phyloP scores from a whole-genome alignment of 1,139 yeast species.

The Zygosaccharomyces sapae region DNA sequence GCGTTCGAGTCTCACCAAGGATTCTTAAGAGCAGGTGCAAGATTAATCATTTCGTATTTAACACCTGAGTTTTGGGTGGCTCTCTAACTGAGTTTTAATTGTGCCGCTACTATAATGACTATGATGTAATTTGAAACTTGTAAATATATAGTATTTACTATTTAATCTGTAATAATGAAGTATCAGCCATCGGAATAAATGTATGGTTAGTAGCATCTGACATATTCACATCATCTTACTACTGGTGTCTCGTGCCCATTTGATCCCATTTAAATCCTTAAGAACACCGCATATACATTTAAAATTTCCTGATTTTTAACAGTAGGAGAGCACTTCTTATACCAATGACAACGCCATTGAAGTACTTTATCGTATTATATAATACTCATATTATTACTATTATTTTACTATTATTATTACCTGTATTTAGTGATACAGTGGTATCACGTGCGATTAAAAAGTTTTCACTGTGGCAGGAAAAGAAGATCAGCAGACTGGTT shows the following conservation, averaged over 20 bases:
- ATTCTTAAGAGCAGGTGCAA: slow-evolving; percentile 92
- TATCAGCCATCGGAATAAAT: not conserved
- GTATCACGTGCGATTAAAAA: slow-evolving; percentile 5
- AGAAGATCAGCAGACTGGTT: slow-evolving; percentile 1
- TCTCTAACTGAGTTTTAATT: slow-evolving; percentile 7
- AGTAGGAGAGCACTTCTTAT: no score
- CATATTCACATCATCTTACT: no score
- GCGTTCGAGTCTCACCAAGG: slow-evolving; percentile 94
- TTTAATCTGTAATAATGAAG: not conserved
- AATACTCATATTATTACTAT: not conserved
- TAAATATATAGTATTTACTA: not conserved
- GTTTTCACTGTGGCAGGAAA: slow-evolving; percentile 7
- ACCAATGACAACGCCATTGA: no score
- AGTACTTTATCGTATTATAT: no score
- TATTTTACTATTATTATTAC: not conserved
- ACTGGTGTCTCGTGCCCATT: not conserved
- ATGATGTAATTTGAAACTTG: not conserved
- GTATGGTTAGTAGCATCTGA: no score
- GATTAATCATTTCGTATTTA: slow-evolving; percentile 83
- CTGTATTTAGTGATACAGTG: not conserved
- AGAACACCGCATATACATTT: not conserved
- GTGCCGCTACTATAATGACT: not conserved
- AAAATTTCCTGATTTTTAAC: no score
- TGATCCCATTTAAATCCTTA: not conserved
- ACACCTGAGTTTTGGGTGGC: slow-evolving; percentile 97